Evolutionary conservation across 305 asterid species (phyloP).

Genomic region (Fraxinus baroniana): DNA sequence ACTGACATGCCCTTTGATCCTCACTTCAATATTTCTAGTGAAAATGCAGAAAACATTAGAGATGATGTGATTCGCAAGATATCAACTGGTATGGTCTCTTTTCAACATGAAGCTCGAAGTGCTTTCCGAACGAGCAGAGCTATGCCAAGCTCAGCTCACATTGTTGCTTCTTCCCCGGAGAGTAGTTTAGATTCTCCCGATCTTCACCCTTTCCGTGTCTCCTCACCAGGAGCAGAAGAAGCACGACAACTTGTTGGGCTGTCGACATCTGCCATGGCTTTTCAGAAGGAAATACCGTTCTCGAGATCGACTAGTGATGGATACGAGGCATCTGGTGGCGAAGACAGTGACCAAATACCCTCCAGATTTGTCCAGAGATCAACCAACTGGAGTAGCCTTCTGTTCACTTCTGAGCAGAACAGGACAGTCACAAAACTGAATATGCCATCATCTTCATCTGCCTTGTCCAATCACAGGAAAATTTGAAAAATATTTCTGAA

Average conservation of each 20-base stretch:
- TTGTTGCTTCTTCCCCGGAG: constrained; percentile 77
- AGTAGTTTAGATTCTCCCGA: constrained; percentile 91
- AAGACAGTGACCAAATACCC: constrained; percentile 88
- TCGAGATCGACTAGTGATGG: constrained; percentile 96
- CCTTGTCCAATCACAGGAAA: constrained; percentile 44
- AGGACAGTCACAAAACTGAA: constrained; percentile 33
- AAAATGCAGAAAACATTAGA: constrained; percentile 34
- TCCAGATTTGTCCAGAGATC: constrained; percentile 53
- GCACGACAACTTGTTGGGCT: constrained; percentile 42
- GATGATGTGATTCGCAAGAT: constrained; percentile 36
- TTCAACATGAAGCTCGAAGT: constrained; percentile 68
- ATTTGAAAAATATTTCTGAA: constrained; percentile 21
- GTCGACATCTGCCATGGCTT: constrained; percentile 25
- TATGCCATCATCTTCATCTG: constrained; percentile 52
- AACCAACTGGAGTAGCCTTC: constrained; percentile 65
- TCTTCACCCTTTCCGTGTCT: constrained; percentile 57
- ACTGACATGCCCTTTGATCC: constrained; percentile 62
- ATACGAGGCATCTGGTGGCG: constrained; percentile 98
- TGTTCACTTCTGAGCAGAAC: constrained; percentile 61
- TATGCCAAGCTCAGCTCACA: constrained; percentile 36
- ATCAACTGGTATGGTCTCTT: constrained; percentile 60
- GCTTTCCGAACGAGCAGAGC: constrained; percentile 43
- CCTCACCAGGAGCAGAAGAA: constrained; percentile 68
- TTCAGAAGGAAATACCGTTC: constrained; percentile 51
- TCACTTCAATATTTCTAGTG: constrained; percentile 34